Evolutionary conservation across 768 basidiomycete genomes (phyloP), one percentile per base, ranked within the genome.

Genomic region (Pisolithus microcarpus): DNA sequence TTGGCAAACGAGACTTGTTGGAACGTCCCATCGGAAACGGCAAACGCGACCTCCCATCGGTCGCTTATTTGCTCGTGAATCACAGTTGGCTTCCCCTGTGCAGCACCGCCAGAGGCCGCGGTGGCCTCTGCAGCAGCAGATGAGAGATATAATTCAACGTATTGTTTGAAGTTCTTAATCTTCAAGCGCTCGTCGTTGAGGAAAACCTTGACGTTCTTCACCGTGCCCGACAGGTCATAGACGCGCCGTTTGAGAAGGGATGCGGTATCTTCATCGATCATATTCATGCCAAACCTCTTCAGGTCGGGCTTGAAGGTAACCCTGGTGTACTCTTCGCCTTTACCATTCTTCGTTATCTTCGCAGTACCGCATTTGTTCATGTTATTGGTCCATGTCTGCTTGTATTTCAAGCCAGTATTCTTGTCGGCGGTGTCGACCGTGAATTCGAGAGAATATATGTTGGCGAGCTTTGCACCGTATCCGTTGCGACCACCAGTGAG

Each of bases 1-100:
- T 99, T 99, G 60, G 92, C 93, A 62, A 97, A 99, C 21, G 96
- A 95, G 43, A 99, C 91, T 48, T 95, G 92, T 61, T 91, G 87
- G 71, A 90, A 89, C 21, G 81, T 72, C 8, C 94, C 94, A 51
- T 97, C 92, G 1, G 95, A 96, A 19, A 97, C 79, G 1, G 93
- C 85, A 63, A 97, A 97, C 2, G 87, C 95, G 43, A 97, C 77
- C 63, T 98, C 96, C 95, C 95, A 99, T 5, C 95, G 86, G 31
- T 77, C 71, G 48, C 80, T 76, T 57, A 91, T 72, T 51, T 79
- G 74, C 64, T 98, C 96, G 64, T 91, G 87, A 46, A 97, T 79
- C 58, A 94, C 66, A 0, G 78, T 72, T n/a, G 77, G 83, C 66
- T 95, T 97, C 1, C 72, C 63, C 52, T 84, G 78, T 4, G 84